A percentile compares a stretch with the other conserved stretches of the same genome.
Conservation (phyloP, 805 yeast species). For the Cyberlindnera japonica region DNA sequence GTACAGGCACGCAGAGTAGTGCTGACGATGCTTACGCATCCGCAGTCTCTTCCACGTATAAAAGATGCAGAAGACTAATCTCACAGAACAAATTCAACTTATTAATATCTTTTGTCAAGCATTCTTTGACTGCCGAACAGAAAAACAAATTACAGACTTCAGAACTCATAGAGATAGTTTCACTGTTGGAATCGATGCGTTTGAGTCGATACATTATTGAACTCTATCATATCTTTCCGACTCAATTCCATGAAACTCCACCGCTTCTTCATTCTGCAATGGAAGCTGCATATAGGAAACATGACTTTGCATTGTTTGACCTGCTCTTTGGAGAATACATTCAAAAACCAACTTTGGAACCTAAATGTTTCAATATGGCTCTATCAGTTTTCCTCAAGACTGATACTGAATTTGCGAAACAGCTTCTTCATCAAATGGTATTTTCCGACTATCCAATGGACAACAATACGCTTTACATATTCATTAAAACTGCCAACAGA, state of each 20-base stretch:
- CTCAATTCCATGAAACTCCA: slow-evolving; percentile 1
- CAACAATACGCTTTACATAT: slow-evolving; percentile 18
- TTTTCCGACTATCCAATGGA: slow-evolving; percentile 25
- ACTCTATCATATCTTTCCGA: slow-evolving; percentile 3
- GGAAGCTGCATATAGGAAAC: slow-evolving; percentile 3
- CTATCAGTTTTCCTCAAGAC: slow-evolving; percentile 20
- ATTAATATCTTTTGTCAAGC: no score
- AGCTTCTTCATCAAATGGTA: slow-evolving; percentile 26
- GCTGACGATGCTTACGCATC: neutral
- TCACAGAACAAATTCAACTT: slow-evolving; percentile 2
- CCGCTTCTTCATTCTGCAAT: slow-evolving; percentile 2
- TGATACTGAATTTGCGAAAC: slow-evolving; percentile 27
- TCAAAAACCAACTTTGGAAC: slow-evolving; percentile 9
- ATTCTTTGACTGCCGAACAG: no score
- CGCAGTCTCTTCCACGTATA: neutral
- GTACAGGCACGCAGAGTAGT: no score
- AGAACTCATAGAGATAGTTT: slow-evolving; percentile 2
- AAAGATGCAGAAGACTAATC: neutral
- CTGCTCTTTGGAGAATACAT: slow-evolving; percentile 20
- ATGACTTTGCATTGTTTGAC: slow-evolving; percentile 16
- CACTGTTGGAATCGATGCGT: neutral
- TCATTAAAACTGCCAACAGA: slow-evolving; percentile 17
- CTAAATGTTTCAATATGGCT: slow-evolving; percentile 22
- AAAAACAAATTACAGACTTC: neutral
- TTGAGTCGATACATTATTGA: slow-evolving; percentile 1